These are phyloP conservation scores for Aotearoamyces nothofagi DNA, from an alignment of 2,329 filamentous ascomycete genomes.

Conservation along the genomic window DNA sequence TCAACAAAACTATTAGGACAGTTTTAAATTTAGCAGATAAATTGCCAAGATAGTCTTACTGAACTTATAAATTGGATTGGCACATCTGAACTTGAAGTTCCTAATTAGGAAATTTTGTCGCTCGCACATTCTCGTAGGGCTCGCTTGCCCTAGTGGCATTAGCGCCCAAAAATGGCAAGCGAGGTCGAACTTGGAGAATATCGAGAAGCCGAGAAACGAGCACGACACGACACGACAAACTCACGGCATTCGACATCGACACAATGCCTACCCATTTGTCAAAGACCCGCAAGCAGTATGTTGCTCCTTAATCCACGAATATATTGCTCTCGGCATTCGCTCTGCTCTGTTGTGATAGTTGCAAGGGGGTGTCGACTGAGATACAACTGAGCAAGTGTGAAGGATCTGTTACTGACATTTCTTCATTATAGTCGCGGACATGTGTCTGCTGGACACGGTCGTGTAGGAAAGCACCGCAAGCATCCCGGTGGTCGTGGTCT, in stretches of 20 bases:
- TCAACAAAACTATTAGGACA: too few relatives aligned
- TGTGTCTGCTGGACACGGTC: slow-evolving; percentile 96
- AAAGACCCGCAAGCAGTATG: slow-evolving; percentile 68
- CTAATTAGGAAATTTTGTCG: too few relatives aligned
- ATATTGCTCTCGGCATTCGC: background rate
- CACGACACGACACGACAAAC: slow-evolving; percentile 10
- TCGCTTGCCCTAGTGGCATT: too few relatives aligned
- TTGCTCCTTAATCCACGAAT: too few relatives aligned
- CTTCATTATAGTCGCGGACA: slow-evolving; percentile 68
- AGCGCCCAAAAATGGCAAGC: too few relatives aligned
- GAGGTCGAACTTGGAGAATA: background rate
- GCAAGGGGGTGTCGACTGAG: background rate
- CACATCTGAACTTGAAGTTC: too few relatives aligned
- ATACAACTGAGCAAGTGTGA: background rate
- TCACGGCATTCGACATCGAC: slow-evolving; percentile 11
- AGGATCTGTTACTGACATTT: slow-evolving; percentile 16
- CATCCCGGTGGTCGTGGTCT: slow-evolving; percentile 68
- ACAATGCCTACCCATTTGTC: slow-evolving; percentile 55
- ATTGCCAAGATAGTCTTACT: too few relatives aligned
- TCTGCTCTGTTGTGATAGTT: background rate
- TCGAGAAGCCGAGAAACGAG: background rate
- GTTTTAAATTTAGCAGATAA: too few relatives aligned
- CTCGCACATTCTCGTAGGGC: too few relatives aligned
- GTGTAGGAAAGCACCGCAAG: slow-evolving; percentile 98
- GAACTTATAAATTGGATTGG: too few relatives aligned